Conservation (phyloP, 805 yeast species). For the Grigorovia humatica region DNA sequence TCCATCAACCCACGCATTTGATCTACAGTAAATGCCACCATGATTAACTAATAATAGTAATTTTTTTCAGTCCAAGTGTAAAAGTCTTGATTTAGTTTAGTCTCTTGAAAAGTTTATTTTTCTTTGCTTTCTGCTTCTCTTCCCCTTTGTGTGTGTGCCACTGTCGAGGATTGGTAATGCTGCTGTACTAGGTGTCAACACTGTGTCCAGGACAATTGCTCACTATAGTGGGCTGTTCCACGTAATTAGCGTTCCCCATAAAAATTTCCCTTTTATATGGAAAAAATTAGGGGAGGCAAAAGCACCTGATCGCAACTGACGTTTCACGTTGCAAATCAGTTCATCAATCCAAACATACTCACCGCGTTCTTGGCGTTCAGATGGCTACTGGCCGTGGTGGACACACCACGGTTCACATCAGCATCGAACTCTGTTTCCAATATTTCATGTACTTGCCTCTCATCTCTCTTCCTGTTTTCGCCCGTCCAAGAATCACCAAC, state of each 20-base stretch:
- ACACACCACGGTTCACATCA: neutral
- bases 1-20: constrained; percentile 99
- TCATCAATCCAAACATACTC: constrained; percentile 58
- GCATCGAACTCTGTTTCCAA: constrained; percentile 21
- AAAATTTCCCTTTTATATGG: neutral
- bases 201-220: neutral
- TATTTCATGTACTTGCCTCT: constrained; percentile 10
- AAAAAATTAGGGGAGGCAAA: neutral
- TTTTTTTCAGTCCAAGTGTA: too few relatives aligned
- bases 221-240: neutral
- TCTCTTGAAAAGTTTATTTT: constrained; percentile 33
- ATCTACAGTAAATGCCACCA: constrained; percentile 50
- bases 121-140: neutral
- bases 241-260: neutral
- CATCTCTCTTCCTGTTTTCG: constrained; percentile 30
- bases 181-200: neutral
- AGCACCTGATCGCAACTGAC: neutral
- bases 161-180: neutral
- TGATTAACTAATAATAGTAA: constrained; percentile 5
- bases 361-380: constrained; percentile 85
- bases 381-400: constrained; percentile 6
- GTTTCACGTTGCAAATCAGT: neutral
- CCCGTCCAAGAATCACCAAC: constrained; percentile 54
- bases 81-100: neutral
- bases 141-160: neutral